A percentile compares a stretch with the other conserved stretches of the same genome.
Evolutionary conservation across 495 filamentous ascomycete genomes (phyloP).

Genomic region (Annulohypoxylon stygium): DNA sequence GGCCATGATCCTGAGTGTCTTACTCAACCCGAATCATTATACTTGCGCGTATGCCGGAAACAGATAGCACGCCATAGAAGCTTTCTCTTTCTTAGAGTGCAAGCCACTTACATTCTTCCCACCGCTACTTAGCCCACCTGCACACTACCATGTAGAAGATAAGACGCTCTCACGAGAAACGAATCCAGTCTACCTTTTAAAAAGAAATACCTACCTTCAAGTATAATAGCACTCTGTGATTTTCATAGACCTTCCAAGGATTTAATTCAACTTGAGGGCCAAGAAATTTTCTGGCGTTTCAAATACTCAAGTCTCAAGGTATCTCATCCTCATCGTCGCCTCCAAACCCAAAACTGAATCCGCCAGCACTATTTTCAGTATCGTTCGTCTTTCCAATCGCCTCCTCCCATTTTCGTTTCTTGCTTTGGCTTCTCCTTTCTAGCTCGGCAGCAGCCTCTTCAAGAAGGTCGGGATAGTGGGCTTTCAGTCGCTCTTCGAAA

Average conservation of each 20-base stretch:
- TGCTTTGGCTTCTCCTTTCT: slow-evolving; percentile 69
- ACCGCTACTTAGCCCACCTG: slow-evolving; percentile 28
- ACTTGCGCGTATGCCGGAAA: slow-evolving; percentile 8
- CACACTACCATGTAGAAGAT: slow-evolving; percentile 5
- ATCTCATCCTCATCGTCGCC: slow-evolving; percentile 65
- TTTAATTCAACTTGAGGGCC: slow-evolving; percentile 2
- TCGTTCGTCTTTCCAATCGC: slow-evolving; percentile 68
- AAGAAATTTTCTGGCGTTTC: slow-evolving; percentile 1
- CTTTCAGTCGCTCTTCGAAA: slow-evolving; percentile 78
- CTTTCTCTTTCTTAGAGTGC: not conserved
- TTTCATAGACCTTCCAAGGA: slow-evolving; percentile 33
- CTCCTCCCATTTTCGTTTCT: slow-evolving; percentile 89
- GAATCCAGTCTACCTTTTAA: slow-evolving; percentile 33
- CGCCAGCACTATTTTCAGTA: slow-evolving; percentile 61
- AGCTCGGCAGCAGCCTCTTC: slow-evolving; percentile 73
- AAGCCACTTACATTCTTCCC: slow-evolving; percentile 38
- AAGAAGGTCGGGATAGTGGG: slow-evolving; percentile 74
- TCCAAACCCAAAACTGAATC: slow-evolving; percentile 84
- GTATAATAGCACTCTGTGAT: slow-evolving; percentile 5
- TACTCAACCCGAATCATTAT: slow-evolving; percentile 14
- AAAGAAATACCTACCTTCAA: not conserved
- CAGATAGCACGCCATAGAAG: slow-evolving; percentile 26
- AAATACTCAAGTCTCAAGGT: slow-evolving; percentile 50
- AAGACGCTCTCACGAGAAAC: slow-evolving; percentile 20
- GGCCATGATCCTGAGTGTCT: slow-evolving; percentile 8